A percentile compares a stretch with the other conserved stretches of the same genome.
phyloP scores from a whole-genome alignment of 371 early-diverging fungal species.

The Rhizopus delemar region DNA sequence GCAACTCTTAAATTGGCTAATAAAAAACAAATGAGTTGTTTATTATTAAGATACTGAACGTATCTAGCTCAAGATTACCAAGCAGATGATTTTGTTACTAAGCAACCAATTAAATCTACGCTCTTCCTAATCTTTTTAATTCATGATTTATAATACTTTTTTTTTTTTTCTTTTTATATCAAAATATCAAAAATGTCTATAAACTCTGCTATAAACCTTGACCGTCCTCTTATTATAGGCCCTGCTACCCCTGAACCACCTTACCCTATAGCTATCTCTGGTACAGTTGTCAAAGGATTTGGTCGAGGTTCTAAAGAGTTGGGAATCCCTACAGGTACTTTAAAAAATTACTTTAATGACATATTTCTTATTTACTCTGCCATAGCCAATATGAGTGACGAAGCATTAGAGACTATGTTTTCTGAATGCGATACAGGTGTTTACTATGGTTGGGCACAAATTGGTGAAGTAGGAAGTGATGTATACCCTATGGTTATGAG shows the following conservation, averaged over 20 bases:
- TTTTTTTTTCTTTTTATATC: background rate
- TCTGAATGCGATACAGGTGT: slow-evolving; percentile 79
- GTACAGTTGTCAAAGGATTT: slow-evolving; percentile 88
- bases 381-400: slow-evolving; percentile 87
- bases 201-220: slow-evolving; percentile 35
- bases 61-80: too few relatives aligned
- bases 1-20: too few relatives aligned
- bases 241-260: slow-evolving; percentile 56
- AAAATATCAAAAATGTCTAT: slow-evolving; percentile 1
- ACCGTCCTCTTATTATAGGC: slow-evolving; percentile 63
- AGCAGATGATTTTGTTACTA: background rate
- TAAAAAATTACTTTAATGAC: background rate
- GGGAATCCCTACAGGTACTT: slow-evolving; percentile 94
- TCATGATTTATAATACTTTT: background rate
- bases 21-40: too few relatives aligned
- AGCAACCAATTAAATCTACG: background rate
- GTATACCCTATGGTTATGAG: slow-evolving; percentile 98
- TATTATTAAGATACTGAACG: too few relatives aligned
- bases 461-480: slow-evolving; percentile 47
- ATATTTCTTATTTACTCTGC: background rate
- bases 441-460: slow-evolving; percentile 92
- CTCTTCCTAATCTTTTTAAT: background rate
- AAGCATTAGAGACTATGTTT: slow-evolving; percentile 69
- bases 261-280: slow-evolving; percentile 75
- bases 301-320: slow-evolving; percentile 95